These are phyloP conservation scores for Diplodia intermedia DNA, from an alignment of 2,329 filamentous ascomycete species.

Conservation along the genomic window DNA sequence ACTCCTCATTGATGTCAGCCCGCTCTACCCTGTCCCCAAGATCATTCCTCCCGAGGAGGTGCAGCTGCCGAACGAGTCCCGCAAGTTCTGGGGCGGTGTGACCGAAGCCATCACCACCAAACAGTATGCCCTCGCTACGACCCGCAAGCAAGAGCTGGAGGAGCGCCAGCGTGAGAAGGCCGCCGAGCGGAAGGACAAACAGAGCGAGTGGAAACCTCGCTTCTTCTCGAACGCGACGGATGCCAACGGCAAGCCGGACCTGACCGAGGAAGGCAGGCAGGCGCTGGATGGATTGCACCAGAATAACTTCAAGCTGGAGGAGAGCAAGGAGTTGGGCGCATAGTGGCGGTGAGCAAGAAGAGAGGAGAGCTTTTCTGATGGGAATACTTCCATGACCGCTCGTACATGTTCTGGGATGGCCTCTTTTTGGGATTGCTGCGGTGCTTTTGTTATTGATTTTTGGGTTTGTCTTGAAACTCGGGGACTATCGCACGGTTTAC, in stretches of 20 bases:
- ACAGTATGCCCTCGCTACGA: conserved; percentile 84
- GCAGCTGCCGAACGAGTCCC: conserved; percentile 88
- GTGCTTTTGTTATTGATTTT: conserved; percentile 1
- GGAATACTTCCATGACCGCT: neutral
- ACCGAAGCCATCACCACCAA: conserved; percentile 84
- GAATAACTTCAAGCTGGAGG: conserved; percentile 58
- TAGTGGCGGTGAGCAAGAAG: conserved; percentile 25
- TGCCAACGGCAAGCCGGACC: conserved; percentile 65
- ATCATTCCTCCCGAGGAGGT: conserved; percentile 75
- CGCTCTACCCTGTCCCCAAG: conserved; percentile 81
- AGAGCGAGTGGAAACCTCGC: conserved; percentile 78
- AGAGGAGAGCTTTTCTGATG: neutral
- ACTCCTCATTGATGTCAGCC: conserved; percentile 86
- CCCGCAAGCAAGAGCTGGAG: conserved; percentile 88
- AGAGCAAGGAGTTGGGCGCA: conserved; percentile 52
- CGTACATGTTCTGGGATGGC: conserved; percentile 6
- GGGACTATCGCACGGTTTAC: neutral
- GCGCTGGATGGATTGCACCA: conserved; percentile 63
- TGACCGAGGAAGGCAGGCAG: conserved; percentile 67
- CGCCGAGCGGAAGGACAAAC: conserved; percentile 74
- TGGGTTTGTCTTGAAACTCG: conserved; percentile 1
- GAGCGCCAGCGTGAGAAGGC: conserved; percentile 87
- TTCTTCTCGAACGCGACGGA: conserved; percentile 78
- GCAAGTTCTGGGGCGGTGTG: conserved; percentile 85
- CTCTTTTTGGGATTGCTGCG: conserved; percentile 1